phyloP scores from a whole-genome alignment of 2,329 filamentous ascomycete genomes.

The Pyrenophora graminea region DNA sequence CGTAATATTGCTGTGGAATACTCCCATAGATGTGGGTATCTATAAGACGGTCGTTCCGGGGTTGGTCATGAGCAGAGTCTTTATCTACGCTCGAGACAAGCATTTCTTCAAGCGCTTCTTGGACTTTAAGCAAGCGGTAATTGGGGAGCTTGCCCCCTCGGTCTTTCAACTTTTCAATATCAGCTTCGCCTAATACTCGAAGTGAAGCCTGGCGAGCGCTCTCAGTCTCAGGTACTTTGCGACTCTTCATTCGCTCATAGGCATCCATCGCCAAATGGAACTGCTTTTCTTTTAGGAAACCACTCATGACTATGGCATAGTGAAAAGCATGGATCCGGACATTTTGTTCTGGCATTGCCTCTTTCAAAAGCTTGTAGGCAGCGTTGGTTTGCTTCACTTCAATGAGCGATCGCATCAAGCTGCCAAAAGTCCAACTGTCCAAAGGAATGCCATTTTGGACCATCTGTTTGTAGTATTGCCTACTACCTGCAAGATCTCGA shows the following conservation, averaged over 20 bases:
- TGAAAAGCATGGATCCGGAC: slow-evolving; percentile 54
- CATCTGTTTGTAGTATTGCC: slow-evolving; percentile 62
- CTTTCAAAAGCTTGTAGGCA: slow-evolving; percentile 58
- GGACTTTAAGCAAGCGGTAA: slow-evolving; percentile 30
- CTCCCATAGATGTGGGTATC: slow-evolving; percentile 45
- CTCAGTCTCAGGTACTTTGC: slow-evolving; percentile 46
- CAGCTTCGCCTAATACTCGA: slow-evolving; percentile 28
- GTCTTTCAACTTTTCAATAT: slow-evolving; percentile 25
- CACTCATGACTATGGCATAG: slow-evolving; percentile 59
- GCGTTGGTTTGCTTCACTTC: slow-evolving; percentile 58
- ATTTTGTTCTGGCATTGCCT: slow-evolving; percentile 56
- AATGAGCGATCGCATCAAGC: slow-evolving; percentile 63
- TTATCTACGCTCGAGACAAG: slow-evolving; percentile 34
- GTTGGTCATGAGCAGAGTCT: slow-evolving; percentile 35
- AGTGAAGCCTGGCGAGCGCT: slow-evolving; percentile 51
- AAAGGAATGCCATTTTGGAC: slow-evolving; percentile 54
- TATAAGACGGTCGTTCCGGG: slow-evolving; percentile 25
- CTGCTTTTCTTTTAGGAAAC: slow-evolving; percentile 50
- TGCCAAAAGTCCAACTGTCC: slow-evolving; percentile 63
- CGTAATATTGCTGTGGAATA: slow-evolving; percentile 58
- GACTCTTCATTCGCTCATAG: slow-evolving; percentile 50
- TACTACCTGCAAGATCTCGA: slow-evolving; percentile 60
- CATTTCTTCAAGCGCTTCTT: slow-evolving; percentile 34
- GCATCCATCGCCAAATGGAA: slow-evolving; percentile 56
- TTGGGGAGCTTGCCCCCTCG: slow-evolving; percentile 15